A percentile compares a stretch with the other conserved stretches of the same genome.
Evolutionary conservation across 148 eudicot species (phyloP).

Genomic region (Chenopodium formosanum): DNA sequence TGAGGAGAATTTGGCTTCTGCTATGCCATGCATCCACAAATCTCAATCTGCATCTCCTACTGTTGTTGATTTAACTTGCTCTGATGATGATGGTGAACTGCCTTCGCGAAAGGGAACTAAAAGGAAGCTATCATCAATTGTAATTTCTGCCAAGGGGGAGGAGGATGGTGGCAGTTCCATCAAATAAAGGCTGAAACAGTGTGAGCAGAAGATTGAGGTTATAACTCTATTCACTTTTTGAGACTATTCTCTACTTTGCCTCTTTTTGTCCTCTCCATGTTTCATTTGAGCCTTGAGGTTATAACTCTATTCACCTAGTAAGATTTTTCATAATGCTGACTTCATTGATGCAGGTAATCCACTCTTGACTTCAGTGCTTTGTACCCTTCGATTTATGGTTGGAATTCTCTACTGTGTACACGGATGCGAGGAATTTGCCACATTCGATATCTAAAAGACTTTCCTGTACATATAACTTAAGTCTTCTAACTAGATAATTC

Average conservation of each 20-base stretch:
- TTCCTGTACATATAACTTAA: neutral
- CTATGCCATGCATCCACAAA: slow-evolving; percentile 2
- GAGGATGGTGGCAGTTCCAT: too few species aligned
- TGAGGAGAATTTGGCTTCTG: slow-evolving; percentile 6
- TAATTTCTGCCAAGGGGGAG: neutral
- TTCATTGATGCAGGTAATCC: neutral
- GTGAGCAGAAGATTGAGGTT: slow-evolving; percentile 1
- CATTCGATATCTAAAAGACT: too few species aligned
- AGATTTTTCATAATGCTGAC: neutral
- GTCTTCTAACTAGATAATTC: neutral
- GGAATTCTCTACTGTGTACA: neutral
- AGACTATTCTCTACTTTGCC: neutral
- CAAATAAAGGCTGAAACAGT: neutral
- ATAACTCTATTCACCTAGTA: neutral
- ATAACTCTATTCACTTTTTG: too few species aligned
- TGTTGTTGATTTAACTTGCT: slow-evolving; percentile 9
- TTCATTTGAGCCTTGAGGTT: too few species aligned
- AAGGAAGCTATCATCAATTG: slow-evolving; percentile 11
- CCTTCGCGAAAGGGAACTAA: slow-evolving; percentile 1
- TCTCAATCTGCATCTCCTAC: neutral
- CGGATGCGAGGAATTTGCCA: neutral
- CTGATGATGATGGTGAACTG: slow-evolving; percentile 20
- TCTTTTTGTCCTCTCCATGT: too few species aligned
- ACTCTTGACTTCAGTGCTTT: too few species aligned
- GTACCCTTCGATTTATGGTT: neutral